Evolutionary conservation across 2,329 filamentous ascomycete species (phyloP), one percentile per base, ranked within the genome.

Genomic region (Fusarium sp.): DNA sequence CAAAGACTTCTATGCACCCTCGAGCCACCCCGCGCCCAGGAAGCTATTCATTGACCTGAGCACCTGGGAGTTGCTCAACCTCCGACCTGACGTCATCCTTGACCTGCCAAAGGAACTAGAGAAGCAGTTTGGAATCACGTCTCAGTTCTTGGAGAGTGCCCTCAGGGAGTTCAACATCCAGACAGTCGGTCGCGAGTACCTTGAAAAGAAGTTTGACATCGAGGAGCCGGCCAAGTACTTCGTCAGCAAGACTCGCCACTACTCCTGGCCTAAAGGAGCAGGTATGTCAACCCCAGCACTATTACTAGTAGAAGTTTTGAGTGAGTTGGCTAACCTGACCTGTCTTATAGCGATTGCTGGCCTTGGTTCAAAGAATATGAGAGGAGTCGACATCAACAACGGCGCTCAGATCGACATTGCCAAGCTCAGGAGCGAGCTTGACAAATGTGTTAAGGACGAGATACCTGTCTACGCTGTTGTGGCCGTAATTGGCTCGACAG

Each of bases 241-340:
- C 64, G 67, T 86, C 6, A 76, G 80, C n/a, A 83, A 78, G 11
- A 87, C 85, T 2, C 77, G 82, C 1, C 86, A 87, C 70, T 88
- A 88, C 70, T 87, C 85, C 0, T 88, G 86, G 86, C 85, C 85
- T 0, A 88, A 88, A 64, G 82, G 82, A 57, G 83, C 77, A n/a
- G 85, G 86, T 86, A 65, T 71, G 82, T 77, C 11, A 18, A 29
- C 13, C 31, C 24, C 14, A 13, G 45, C 6, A 1, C 11, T 5
- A n/a, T 18, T 6, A 31, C 14, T 18, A 27, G 6, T 24, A 41
- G n/a, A 18, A 48, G 8, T 24, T 6, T 5, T 1, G 14, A 43
- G 14, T 27, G 22, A 27, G 16, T 9, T 13, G 3, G 9, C 29
- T 71, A 13, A 70, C 31, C 62, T 18, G 11, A 1, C 5, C 14